Evolutionary conservation across 2,329 filamentous ascomycete genomes (phyloP).

Genomic region (Fusarium sp.): DNA sequence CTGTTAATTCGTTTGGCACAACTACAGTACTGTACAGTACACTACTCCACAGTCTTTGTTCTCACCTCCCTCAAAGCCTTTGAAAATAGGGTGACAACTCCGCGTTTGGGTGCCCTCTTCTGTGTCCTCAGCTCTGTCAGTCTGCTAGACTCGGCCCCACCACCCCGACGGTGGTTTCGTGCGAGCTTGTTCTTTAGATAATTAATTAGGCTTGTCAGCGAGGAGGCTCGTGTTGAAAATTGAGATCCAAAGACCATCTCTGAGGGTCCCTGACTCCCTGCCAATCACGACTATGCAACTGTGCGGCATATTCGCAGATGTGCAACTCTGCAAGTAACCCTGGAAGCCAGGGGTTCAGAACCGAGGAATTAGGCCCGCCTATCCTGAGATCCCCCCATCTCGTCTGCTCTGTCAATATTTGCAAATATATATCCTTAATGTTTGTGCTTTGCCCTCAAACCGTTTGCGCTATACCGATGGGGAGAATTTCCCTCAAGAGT

Average conservation of each 20-base stretch:
- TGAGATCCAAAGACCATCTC: conserved; percentile 28
- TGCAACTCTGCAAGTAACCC: conserved; percentile 37
- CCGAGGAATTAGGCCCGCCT: conserved; percentile 45
- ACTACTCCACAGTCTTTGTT: conserved; percentile 33
- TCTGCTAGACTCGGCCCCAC: conserved; percentile 30
- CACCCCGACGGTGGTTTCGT: conserved; percentile 38
- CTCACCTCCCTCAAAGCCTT: conserved; percentile 6
- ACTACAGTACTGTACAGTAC: not conserved
- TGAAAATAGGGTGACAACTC: conserved; percentile 35
- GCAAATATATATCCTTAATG: not conserved
- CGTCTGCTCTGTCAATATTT: conserved; percentile 22
- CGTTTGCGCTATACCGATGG: not conserved
- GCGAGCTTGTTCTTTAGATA: conserved; percentile 7
- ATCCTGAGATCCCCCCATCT: conserved; percentile 31
- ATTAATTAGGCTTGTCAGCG: conserved; percentile 5
- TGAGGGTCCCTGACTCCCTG: conserved; percentile 33
- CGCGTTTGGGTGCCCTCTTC: conserved; percentile 1
- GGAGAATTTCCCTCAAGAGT: not conserved
- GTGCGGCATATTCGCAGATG: conserved; percentile 42
- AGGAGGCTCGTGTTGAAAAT: conserved; percentile 28
- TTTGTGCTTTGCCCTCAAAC: not conserved
- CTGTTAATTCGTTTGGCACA: conserved; percentile 28
- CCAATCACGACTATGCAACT: conserved; percentile 37
- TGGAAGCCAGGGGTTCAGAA: conserved; percentile 39
- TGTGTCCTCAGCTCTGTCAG: not conserved